Conservation (phyloP, 2,329 filamentous ascomycete species). For the Colletotrichum ledebouriae region DNA sequence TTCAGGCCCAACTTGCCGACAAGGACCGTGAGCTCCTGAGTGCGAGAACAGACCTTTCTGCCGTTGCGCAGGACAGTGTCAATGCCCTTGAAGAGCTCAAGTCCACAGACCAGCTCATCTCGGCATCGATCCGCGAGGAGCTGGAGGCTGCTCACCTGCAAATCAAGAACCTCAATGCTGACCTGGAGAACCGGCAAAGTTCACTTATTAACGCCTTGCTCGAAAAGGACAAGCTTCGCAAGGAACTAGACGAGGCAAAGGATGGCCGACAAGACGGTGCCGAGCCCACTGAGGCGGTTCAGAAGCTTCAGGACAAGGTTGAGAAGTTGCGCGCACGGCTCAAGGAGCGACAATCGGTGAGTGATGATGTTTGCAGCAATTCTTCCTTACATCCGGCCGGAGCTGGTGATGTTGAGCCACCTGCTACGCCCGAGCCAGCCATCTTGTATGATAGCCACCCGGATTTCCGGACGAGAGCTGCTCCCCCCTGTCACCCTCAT, state of each 20-base stretch:
- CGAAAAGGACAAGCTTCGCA: slow-evolving; percentile 71
- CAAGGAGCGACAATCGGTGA: slow-evolving; percentile 71
- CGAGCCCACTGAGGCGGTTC: slow-evolving; percentile 54
- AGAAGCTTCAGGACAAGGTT: slow-evolving; percentile 65
- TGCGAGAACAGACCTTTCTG: slow-evolving; percentile 66
- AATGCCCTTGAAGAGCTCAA: slow-evolving; percentile 71
- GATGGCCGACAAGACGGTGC: slow-evolving; percentile 53
- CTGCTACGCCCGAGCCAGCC: slow-evolving; percentile 15
- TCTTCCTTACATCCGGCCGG: background rate
- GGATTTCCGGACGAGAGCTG: slow-evolving; percentile 4
- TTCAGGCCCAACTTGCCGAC: slow-evolving; percentile 65
- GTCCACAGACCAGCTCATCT: slow-evolving; percentile 70
- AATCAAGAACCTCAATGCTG: slow-evolving; percentile 61
- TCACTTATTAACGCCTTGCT: slow-evolving; percentile 72
- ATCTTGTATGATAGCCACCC: slow-evolving; percentile 36
- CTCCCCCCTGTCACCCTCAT: slow-evolving; percentile 20
- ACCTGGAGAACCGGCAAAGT: slow-evolving; percentile 69
- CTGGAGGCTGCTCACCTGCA: slow-evolving; percentile 68
- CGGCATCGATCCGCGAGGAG: slow-evolving; percentile 69
- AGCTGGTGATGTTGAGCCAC: background rate
- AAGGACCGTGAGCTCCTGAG: slow-evolving; percentile 68
- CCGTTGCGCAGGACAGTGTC: slow-evolving; percentile 66
- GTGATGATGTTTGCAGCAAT: slow-evolving; percentile 47
- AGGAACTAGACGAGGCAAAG: slow-evolving; percentile 63
- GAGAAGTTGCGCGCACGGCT: slow-evolving; percentile 69